These are phyloP conservation scores for Leccinellum luteum DNA, from an alignment of 768 basidiomycete genomes.

Conservation along the genomic window DNA sequence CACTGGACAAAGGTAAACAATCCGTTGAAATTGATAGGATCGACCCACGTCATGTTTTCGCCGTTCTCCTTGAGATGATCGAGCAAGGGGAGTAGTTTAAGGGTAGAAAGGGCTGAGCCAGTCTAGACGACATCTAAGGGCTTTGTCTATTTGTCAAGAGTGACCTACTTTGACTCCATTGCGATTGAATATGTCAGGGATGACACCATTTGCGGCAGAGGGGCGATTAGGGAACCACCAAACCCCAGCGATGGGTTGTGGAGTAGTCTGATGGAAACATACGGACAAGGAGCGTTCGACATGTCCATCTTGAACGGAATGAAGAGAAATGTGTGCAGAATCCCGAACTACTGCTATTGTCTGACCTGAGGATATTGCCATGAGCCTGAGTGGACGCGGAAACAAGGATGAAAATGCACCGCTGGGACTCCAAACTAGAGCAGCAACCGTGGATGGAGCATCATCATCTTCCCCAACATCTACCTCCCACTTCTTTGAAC, in stretches of 20 bases:
- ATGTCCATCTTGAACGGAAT: slow-evolving; percentile 76
- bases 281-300: slow-evolving; percentile 49
- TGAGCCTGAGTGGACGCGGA: slow-evolving; percentile 2
- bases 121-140: slow-evolving; percentile 44
- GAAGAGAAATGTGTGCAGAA: slow-evolving; percentile 64
- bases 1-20: slow-evolving; percentile 42
- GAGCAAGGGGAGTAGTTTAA: slow-evolving; percentile 67
- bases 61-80: slow-evolving; percentile 68
- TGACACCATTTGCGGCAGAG: slow-evolving; percentile 36
- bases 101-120: slow-evolving; percentile 71
- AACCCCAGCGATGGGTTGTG: slow-evolving; percentile 43
- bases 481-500: slow-evolving; percentile 80
- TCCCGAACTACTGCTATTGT: slow-evolving; percentile 70
- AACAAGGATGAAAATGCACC: slow-evolving; percentile 41
- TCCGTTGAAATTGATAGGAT: slow-evolving; percentile 5
- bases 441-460: slow-evolving; percentile 47
- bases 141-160: slow-evolving; percentile 1
- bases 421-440: slow-evolving; percentile 79
- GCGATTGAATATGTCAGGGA: slow-evolving; percentile 77
- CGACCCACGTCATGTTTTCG: slow-evolving; percentile 60
- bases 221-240: slow-evolving; percentile 73
- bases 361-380: slow-evolving; percentile 44
- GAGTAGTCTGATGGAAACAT: slow-evolving; percentile 13
- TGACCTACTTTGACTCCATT: slow-evolving; percentile 57
- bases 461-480: slow-evolving; percentile 53